phyloP scores from a whole-genome alignment of 2,329 filamentous ascomycete species.

The Claviceps digitariae region DNA sequence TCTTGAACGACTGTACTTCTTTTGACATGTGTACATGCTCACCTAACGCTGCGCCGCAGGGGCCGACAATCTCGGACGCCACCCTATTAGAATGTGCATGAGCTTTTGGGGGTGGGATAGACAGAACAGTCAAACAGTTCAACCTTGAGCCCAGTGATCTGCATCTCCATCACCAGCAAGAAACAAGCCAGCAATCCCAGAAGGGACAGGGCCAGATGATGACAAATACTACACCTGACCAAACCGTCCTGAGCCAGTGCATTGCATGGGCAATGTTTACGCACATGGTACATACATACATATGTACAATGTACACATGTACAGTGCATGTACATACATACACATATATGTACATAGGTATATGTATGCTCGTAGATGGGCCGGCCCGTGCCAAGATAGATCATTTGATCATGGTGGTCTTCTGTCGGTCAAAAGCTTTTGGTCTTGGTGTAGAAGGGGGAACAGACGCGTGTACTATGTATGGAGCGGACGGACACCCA shows the following conservation, averaged over 20 bases:
- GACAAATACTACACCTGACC: not conserved
- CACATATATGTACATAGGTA: too few relatives aligned
- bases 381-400: not conserved
- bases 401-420: not conserved
- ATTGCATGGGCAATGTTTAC: not conserved
- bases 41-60: not conserved
- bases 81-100: not conserved
- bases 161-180: not conserved
- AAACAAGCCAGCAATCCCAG: not conserved
- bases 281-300: not conserved
- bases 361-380: not conserved
- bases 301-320: not conserved
- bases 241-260: not conserved
- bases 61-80: not conserved
- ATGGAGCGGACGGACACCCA: not conserved
- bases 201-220: not conserved
- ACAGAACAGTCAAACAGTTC: not conserved
- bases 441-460: not conserved
- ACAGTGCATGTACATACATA: not conserved
- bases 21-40: not conserved
- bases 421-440: not conserved
- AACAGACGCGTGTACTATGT: not conserved
- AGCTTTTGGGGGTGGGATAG: not conserved
- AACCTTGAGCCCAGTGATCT: not conserved
- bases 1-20: not conserved